Base-by-base conservation (phyloP, 1,139 yeast species). In the Saccharomycopsis phalli region DNA sequence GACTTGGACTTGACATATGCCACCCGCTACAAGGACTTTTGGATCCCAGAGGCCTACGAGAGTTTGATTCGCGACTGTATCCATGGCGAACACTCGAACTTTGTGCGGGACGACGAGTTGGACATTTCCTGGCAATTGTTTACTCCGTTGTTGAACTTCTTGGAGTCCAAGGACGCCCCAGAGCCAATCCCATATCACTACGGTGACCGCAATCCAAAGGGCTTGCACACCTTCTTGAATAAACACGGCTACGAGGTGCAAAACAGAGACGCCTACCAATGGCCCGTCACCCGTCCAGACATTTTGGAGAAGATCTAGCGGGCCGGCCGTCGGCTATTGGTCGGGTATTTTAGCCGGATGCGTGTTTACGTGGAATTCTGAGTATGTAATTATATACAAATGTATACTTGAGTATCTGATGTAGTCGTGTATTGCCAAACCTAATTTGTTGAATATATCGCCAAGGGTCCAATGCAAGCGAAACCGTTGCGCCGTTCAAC, bases 1-100 rank as follows among this genome's bases (percentile, higher is more conserved):
- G 97, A 88, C 58, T 73, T 93, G 56, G 95, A 88, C 59, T 71
- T 93, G 58, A 82, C 94, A 34, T 91, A 91, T 62, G 67, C 81
- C 45, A 70, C 71, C 40, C 77, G 96, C 57, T 93, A 81, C 66
- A 68, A 83, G 51, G 81, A 86, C 57, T 81, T 86, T 64, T 81
- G 88, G 82, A 88, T 91, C 55, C 97, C 98, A 39, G 96, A 88
- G 68, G 98, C 97, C 37, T 91, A 91, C 62, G 98, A 93, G 66
- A 82, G 95, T 2, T 76, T 91, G 54, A 84, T 91, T 53, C 76
- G 94, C 61, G 98, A 93, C 61, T 83, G 91, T 49, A 66, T 81
- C 58, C 71, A 76, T 53, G 98, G 94, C 45, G 94, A 88, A 63
- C 98, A 91, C 65, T 81, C 97, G 47, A 88, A 88, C 66, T 91